A percentile compares a stretch with the other conserved stretches of the same genome.
These are phyloP conservation scores for Penicillium sp. DNA, from an alignment of 2,329 filamentous ascomycete genomes.

Conservation along the genomic window DNA sequence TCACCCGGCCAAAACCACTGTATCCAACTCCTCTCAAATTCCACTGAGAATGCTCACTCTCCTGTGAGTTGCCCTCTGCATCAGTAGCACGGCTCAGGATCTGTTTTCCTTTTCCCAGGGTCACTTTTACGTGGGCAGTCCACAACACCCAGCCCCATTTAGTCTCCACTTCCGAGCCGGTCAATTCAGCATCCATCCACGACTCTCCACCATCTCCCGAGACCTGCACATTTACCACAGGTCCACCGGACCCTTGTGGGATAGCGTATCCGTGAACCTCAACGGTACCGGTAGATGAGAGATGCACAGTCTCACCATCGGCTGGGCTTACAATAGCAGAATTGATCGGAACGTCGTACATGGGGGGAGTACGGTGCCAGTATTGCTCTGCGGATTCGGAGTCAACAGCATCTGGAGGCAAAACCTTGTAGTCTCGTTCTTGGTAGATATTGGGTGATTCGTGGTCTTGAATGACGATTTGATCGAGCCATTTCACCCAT, in stretches of 20 bases:
- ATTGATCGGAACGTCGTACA: constrained; percentile 54
- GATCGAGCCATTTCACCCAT: constrained; percentile 53
- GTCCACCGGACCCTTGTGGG: constrained; percentile 49
- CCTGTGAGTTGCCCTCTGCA: constrained; percentile 47
- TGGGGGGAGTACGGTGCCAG: constrained; percentile 46
- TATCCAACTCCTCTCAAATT: constrained; percentile 56
- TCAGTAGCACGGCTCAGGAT: constrained; percentile 54
- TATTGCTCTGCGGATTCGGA: constrained; percentile 47
- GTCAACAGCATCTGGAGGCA: constrained; percentile 48
- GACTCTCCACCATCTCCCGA: constrained; percentile 45
- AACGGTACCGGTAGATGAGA: constrained; percentile 38
- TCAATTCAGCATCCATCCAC: constrained; percentile 46
- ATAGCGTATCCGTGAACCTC: constrained; percentile 52
- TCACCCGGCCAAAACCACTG: constrained; percentile 54
- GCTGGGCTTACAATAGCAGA: constrained; percentile 48
- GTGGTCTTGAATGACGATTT: constrained; percentile 45
- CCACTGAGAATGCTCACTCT: constrained; percentile 45
- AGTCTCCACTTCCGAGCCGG: constrained; percentile 20
- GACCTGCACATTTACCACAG: constrained; percentile 50
- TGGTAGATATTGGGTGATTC: constrained; percentile 54
- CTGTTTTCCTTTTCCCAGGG: constrained; percentile 36
- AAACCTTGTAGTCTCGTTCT: constrained; percentile 54
- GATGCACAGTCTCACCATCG: constrained; percentile 38
- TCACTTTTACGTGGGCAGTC: constrained; percentile 41
- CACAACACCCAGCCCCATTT: constrained; percentile 56